These are phyloP conservation scores for Carex littledalei DNA, from an alignment of 176 grass and related monocot genomes.

Conservation along the genomic window DNA sequence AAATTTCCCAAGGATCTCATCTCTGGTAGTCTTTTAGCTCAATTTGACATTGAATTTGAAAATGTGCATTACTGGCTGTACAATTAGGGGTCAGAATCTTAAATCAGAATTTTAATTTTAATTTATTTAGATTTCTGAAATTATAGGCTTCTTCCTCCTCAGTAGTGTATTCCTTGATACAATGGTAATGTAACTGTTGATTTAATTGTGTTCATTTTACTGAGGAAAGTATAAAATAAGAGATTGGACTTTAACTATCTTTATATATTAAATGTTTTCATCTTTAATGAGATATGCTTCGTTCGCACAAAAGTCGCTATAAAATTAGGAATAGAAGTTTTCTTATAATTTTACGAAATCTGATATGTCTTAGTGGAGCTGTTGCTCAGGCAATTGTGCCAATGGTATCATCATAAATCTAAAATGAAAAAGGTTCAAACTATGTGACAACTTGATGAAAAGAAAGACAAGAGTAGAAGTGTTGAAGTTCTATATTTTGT, in stretches of 20 bases:
- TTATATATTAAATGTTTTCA: neutral
- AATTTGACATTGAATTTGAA: neutral
- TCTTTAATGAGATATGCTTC: conserved; percentile 7
- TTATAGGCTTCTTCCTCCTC: neutral
- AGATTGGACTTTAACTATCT: neutral
- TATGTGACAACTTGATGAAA: neutral
- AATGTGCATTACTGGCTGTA: conserved; percentile 22
- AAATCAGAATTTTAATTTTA: conserved; percentile 6
- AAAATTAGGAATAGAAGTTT: neutral
- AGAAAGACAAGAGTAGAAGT: neutral
- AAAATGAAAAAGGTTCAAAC: neutral
- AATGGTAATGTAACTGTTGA: neutral
- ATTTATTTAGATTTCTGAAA: neutral
- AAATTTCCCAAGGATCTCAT: neutral
- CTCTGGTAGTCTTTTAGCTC: neutral
- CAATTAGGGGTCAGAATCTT: neutral
- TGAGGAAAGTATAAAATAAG: neutral
- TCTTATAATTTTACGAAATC: neutral
- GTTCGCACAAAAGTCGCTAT: neutral
- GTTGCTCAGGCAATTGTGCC: neutral
- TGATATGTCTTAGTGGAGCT: neutral
- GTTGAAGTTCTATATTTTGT: neutral
- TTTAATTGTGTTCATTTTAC: neutral
- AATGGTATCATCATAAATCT: neutral
- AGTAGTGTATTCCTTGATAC: neutral